phyloP scores from a whole-genome alignment of 129 eudicot species.

The Kitagawia praeruptora region DNA sequence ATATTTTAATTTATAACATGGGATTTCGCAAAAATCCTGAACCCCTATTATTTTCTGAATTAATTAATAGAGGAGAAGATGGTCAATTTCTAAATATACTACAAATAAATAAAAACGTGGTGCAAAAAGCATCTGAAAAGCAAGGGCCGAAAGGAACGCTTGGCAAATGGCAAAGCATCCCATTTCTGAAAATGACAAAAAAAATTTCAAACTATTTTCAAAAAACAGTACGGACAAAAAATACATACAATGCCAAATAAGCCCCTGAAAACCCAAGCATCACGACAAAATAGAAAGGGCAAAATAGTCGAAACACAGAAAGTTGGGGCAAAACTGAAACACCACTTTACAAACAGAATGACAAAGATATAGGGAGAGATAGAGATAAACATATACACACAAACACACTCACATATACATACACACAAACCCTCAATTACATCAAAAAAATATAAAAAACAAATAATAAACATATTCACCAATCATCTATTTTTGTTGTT shows the following conservation, averaged over 20 bases:
- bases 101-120: background rate
- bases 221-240: background rate
- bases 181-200: background rate
- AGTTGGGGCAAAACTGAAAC: background rate
- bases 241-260: background rate
- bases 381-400: background rate
- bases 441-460: background rate
- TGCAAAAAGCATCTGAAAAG: background rate
- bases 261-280: background rate
- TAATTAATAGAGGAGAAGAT: too few species aligned
- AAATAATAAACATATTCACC: background rate
- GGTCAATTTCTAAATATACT: background rate
- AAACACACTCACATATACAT: background rate
- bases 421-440: background rate
- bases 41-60: too few species aligned
- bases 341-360: conserved; percentile 4
- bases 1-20: too few species aligned
- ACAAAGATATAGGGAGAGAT: conserved; percentile 7
- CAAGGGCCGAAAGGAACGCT: background rate
- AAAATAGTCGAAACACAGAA: background rate
- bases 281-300: conserved; percentile 7
- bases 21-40: too few species aligned
- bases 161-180: background rate
- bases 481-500: conserved; percentile 1
- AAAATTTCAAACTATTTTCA: background rate